phyloP scores from a whole-genome alignment of 768 basidiomycete species.

The Lyophyllum shimeji region DNA sequence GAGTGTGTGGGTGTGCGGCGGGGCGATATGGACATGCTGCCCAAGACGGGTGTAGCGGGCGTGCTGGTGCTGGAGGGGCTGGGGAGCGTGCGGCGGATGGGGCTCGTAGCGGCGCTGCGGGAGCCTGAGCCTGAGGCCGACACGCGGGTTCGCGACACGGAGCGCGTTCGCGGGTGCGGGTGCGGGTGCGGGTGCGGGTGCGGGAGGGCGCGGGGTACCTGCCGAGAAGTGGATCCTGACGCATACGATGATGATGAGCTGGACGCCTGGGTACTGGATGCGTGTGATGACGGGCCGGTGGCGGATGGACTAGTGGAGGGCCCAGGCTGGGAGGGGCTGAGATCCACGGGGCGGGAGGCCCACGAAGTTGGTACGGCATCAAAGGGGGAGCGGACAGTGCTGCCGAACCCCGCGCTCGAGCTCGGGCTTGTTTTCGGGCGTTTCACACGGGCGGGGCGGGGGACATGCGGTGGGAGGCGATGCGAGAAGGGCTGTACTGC shows the following conservation, averaged over 20 bases:
- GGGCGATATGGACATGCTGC: background rate
- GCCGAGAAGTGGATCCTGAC: background rate
- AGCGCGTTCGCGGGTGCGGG: constrained; percentile 20
- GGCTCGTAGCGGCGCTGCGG: constrained; percentile 1
- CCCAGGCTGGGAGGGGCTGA: constrained; percentile 16
- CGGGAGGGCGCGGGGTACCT: constrained; percentile 5
- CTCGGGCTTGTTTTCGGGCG: constrained; percentile 26
- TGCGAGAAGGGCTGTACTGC: constrained; percentile 6
- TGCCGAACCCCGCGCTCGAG: constrained; percentile 3
- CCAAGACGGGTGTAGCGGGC: background rate
- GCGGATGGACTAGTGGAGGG: background rate
- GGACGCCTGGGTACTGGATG: background rate
- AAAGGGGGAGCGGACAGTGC: constrained; percentile 10
- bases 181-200: constrained; percentile 21
- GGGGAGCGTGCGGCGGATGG: constrained; percentile 7
- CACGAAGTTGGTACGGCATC: constrained; percentile 21
- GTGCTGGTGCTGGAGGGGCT: background rate
- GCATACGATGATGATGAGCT: background rate
- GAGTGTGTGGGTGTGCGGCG: background rate
- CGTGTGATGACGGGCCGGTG: background rate
- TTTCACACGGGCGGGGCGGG: constrained; percentile 15
- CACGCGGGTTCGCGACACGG: background rate
- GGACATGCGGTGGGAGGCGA: constrained; percentile 1
- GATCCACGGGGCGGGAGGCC: constrained; percentile 25
- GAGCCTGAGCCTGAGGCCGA: constrained; percentile 3